A percentile compares a stretch with the other conserved stretches of the same genome.
phyloP scores from a whole-genome alignment of 805 yeast species.

The Wickerhamiella slavikovae region DNA sequence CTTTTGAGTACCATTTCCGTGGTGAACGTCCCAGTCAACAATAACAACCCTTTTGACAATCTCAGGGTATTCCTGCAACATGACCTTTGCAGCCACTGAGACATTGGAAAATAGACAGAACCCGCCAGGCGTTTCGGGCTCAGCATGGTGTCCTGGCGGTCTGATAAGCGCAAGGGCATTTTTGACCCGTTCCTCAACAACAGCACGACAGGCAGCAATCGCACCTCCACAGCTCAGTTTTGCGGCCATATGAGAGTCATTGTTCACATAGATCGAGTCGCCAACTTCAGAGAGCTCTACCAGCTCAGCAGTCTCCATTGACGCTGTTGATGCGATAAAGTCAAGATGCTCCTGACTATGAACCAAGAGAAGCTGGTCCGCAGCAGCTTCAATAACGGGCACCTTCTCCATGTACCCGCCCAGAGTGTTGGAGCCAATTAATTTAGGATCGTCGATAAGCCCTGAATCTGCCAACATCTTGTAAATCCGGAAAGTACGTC shows the following conservation, averaged over 20 bases:
- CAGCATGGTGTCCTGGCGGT: conserved; percentile 99
- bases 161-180: conserved; percentile 88
- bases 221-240: conserved; percentile 91
- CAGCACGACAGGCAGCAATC: conserved; percentile 89
- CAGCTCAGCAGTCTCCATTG: conserved; percentile 58
- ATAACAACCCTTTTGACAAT: conserved; percentile 66
- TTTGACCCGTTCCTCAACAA: conserved; percentile 77
- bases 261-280: conserved; percentile 87
- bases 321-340: conserved; percentile 51
- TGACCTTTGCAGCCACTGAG: conserved; percentile 85
- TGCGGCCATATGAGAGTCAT: conserved; percentile 73
- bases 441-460: conserved; percentile 54
- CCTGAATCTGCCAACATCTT: conserved; percentile 91
- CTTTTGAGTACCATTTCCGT: conserved; percentile 95
- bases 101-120: conserved; percentile 91
- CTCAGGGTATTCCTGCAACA: conserved; percentile 69
- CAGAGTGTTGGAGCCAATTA: conserved; percentile 50
- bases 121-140: conserved; percentile 93
- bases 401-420: conserved; percentile 78
- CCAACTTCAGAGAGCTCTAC: conserved; percentile 74
- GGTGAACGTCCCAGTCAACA: conserved; percentile 97
- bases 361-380: conserved; percentile 68
- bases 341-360: conserved; percentile 67
- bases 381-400: conserved; percentile 75
- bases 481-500: conserved; percentile 84